Conservation (phyloP, 148 eudicot genomes). For the Nyssa sinensis region DNA sequence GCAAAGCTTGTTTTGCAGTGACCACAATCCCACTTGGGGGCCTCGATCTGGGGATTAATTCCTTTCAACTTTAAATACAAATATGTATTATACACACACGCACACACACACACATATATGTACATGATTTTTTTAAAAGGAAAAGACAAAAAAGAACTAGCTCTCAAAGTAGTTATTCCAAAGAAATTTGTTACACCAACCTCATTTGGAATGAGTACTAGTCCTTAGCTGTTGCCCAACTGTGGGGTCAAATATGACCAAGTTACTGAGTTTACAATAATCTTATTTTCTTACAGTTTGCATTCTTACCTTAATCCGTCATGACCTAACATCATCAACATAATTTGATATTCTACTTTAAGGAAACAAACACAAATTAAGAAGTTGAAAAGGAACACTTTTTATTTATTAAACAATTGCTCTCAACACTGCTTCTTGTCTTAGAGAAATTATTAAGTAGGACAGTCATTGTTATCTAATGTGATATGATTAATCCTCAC, state of each 20-base stretch:
- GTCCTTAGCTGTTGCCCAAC: too few species aligned
- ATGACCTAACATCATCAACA: neutral
- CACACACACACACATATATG: neutral
- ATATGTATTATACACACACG: too few species aligned
- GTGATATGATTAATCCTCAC: too few species aligned
- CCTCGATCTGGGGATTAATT: neutral
- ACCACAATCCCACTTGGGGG: conserved; percentile 26
- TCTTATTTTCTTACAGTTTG: neutral
- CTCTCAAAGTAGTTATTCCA: too few species aligned
- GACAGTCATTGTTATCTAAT: too few species aligned
- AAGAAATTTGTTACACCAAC: too few species aligned
- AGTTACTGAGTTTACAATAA: neutral
- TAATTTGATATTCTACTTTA: neutral
- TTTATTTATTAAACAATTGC: neutral
- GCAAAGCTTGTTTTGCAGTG: conserved; percentile 12
- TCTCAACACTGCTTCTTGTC: neutral
- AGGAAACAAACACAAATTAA: neutral
- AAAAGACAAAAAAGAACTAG: too few species aligned
- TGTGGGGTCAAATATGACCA: too few species aligned
- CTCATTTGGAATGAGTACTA: too few species aligned
- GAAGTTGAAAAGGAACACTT: neutral
- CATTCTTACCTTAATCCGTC: neutral
- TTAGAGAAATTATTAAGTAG: too few species aligned
- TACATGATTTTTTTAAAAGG: too few species aligned
- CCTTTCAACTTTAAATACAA: neutral